Percentiles rank a stretch among this genome's conserved stretches.
These are phyloP conservation scores for Leishmania tarentolae DNA, from an alignment of 208 protist species.

Conservation along the genomic window DNA sequence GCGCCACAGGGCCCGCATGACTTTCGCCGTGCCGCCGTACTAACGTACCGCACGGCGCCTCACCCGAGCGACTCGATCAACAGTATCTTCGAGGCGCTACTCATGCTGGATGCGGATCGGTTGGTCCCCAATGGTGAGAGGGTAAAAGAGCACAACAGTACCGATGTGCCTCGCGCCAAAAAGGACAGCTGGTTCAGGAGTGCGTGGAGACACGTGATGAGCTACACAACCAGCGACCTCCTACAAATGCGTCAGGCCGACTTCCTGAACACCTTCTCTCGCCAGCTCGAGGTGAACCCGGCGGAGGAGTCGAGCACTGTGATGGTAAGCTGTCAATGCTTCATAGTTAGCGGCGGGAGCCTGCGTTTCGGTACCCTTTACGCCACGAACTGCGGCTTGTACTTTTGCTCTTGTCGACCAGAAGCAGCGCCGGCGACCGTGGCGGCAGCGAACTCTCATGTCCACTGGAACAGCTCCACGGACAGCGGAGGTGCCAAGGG, in stretches of 20 bases:
- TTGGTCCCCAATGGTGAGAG: constrained; percentile 10
- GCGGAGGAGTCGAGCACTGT: constrained; percentile 36
- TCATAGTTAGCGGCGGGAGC: constrained; percentile 45
- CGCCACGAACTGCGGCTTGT: constrained; percentile 53
- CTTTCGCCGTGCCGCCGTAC: constrained; percentile 43
- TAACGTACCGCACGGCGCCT: constrained; percentile 57
- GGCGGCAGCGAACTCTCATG: neutral
- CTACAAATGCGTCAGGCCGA: constrained; percentile 28
- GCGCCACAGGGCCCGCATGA: constrained; percentile 1
- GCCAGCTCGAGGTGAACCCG: constrained; percentile 52
- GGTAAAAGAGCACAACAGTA: neutral
- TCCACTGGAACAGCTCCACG: neutral
- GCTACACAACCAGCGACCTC: constrained; percentile 12
- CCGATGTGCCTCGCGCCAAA: neutral
- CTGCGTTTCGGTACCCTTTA: constrained; percentile 41
- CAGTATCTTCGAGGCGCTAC: constrained; percentile 36
- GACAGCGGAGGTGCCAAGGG: constrained; percentile 6
- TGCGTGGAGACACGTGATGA: constrained; percentile 35
- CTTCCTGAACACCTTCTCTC: constrained; percentile 53
- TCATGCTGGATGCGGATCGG: constrained; percentile 19
- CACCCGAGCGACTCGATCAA: constrained; percentile 37
- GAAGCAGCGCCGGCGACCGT: neutral
- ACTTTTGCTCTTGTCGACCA: constrained; percentile 41
- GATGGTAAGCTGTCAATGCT: constrained; percentile 52
- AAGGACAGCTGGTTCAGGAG: constrained; percentile 28